A percentile compares a stretch with the other conserved stretches of the same genome.
These are phyloP conservation scores for Sphagnum magellanicum DNA, from an alignment of 228 moss, liverwort and hornwort species.

Conservation along the genomic window DNA sequence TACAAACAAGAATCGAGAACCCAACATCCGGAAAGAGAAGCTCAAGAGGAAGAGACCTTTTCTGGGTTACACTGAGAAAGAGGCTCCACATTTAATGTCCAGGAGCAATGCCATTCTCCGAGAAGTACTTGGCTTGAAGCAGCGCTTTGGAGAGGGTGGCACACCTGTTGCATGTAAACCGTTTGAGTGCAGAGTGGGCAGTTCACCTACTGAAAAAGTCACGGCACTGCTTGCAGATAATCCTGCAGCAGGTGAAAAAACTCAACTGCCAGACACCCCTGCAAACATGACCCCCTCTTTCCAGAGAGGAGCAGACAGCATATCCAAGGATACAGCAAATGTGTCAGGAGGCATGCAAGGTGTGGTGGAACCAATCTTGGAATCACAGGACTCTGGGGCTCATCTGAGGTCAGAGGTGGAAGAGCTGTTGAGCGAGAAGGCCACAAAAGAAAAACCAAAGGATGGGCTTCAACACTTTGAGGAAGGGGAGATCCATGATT, in stretches of 20 bases:
- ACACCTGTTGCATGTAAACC: not conserved
- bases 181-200: not conserved
- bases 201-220: no score
- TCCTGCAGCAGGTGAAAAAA: no score
- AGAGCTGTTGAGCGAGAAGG: not conserved
- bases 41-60: slow-evolving; percentile 2
- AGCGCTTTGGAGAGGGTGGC: not conserved
- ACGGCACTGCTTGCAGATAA: no score
- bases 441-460: not conserved
- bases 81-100: not conserved
- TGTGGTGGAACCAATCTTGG: no score
- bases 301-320: no score
- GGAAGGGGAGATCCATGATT: not conserved
- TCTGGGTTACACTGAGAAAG: not conserved
- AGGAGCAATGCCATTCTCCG: slow-evolving; percentile 5
- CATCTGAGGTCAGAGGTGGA: not conserved
- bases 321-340: no score
- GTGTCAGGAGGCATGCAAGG: no score
- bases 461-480: not conserved
- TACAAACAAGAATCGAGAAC: no score
- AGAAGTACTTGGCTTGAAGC: slow-evolving; percentile 1
- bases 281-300: no score
- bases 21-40: not conserved
- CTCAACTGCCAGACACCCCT: no score
- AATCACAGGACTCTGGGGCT: not conserved